A percentile compares a stretch with the other conserved stretches of the same genome.
Evolutionary conservation across 306 rosid genomes (phyloP).

Genomic region (Rubus parviflorus): DNA sequence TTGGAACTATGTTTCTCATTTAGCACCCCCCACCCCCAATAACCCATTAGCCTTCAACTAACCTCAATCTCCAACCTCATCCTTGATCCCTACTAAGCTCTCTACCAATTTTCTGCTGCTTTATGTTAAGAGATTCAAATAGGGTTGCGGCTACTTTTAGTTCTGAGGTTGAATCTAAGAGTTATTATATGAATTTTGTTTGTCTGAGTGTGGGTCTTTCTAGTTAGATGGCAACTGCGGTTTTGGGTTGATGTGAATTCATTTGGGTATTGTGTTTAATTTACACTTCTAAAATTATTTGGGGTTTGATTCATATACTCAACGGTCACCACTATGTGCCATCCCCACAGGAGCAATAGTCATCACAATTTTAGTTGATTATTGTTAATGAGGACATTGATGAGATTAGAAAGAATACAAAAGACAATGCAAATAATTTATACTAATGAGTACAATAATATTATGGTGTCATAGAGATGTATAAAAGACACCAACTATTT

Average conservation of each 20-base stretch:
- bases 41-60: background rate
- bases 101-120: background rate
- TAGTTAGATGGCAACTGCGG: too few species aligned
- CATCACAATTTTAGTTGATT: background rate
- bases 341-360: background rate
- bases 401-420: background rate
- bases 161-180: background rate
- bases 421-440: background rate
- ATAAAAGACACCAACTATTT: background rate
- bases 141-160: background rate
- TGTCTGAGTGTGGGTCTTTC: background rate
- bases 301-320: background rate
- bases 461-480: background rate
- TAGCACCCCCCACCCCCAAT: too few species aligned
- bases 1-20: too few species aligned
- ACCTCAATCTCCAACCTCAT: background rate
- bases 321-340: background rate
- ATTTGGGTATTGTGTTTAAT: background rate
- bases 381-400: background rate
- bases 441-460: background rate
- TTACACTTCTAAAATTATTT: background rate
- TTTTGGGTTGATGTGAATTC: background rate
- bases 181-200: background rate
- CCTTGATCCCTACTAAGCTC: background rate
- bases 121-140: background rate